Conservation (phyloP, 805 yeast genomes). For the Barnettozyma botsteinii region DNA sequence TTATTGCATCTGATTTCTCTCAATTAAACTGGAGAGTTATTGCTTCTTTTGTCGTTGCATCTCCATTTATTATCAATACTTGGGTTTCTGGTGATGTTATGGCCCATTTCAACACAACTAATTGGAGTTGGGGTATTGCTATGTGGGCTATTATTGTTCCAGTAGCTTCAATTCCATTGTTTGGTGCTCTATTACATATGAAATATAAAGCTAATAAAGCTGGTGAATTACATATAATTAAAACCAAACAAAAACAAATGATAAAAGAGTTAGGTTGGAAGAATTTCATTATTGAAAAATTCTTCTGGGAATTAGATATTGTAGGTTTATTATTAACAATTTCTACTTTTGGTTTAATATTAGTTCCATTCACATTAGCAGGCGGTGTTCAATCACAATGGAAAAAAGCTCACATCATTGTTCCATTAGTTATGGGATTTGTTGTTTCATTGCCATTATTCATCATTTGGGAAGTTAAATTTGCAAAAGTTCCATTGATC, state of each 20-base stretch:
- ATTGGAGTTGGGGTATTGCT: conserved; percentile 52
- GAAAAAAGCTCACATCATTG: conserved; percentile 54
- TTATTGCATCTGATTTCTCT: conserved; percentile 57
- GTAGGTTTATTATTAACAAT: conserved; percentile 52
- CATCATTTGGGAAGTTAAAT: conserved; percentile 49
- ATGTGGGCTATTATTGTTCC: conserved; percentile 60
- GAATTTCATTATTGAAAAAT: conserved; percentile 26
- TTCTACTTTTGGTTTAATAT: conserved; percentile 52
- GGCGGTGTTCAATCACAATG: conserved; percentile 50
- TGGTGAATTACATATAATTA: conserved; percentile 33
- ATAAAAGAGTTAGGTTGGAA: conserved; percentile 9
- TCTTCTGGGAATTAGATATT: conserved; percentile 58
- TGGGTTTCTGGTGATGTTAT: conserved; percentile 61
- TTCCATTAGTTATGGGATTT: conserved; percentile 56
- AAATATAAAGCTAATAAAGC: conserved; percentile 37
- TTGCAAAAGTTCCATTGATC: conserved; percentile 37
- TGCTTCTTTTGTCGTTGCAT: conserved; percentile 54
- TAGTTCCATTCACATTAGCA: conserved; percentile 65
- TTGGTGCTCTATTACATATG: conserved; percentile 43
- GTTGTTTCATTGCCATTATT: conserved; percentile 48
- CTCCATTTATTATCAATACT: conserved; percentile 65
- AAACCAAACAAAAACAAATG: conserved; percentile 19
- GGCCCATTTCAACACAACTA: conserved; percentile 27
- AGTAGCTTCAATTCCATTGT: conserved; percentile 42
- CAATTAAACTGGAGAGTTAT: conserved; percentile 59